phyloP scores from a whole-genome alignment of 495 filamentous ascomycete species.

The Cladorrhinum samala region DNA sequence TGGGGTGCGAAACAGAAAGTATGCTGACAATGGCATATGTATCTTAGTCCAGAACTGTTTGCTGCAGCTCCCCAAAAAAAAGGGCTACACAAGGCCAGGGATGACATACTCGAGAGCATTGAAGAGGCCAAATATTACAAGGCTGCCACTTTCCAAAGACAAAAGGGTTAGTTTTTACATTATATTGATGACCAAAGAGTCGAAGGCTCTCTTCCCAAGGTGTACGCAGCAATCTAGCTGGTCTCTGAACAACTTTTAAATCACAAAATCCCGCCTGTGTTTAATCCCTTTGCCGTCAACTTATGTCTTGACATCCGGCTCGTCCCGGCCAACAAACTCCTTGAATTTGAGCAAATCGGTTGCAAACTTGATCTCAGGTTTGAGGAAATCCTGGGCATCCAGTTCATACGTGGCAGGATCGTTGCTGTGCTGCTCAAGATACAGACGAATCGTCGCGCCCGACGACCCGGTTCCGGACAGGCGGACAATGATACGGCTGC shows the following conservation, averaged over 20 bases:
- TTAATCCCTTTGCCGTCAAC: neutral
- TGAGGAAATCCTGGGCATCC: slow-evolving; percentile 90
- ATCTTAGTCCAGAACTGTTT: slow-evolving; percentile 18
- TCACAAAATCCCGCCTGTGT: neutral
- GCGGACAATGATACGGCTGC: slow-evolving; percentile 87
- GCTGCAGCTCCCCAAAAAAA: slow-evolving; percentile 59
- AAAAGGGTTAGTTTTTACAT: neutral
- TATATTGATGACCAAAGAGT: too few species aligned
- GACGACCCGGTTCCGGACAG: slow-evolving; percentile 91
- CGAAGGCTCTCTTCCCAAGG: too few species aligned
- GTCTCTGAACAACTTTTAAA: too few species aligned
- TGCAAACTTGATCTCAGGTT: slow-evolving; percentile 78
- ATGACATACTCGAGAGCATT: slow-evolving; percentile 94
- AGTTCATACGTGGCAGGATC: slow-evolving; percentile 67
- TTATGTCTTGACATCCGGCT: slow-evolving; percentile 94
- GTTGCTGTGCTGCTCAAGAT: slow-evolving; percentile 82
- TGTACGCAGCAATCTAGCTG: too few species aligned
- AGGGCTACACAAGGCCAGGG: slow-evolving; percentile 70
- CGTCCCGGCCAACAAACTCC: slow-evolving; percentile 79
- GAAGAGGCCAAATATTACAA: slow-evolving; percentile 81
- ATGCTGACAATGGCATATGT: too few species aligned
- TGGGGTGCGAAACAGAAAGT: too few species aligned
- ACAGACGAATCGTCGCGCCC: slow-evolving; percentile 91
- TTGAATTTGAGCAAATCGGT: slow-evolving; percentile 81
- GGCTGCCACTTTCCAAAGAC: slow-evolving; percentile 49